phyloP scores from a whole-genome alignment of 192 early-diverging fungal genomes.

The Rhizophagus sp. region DNA sequence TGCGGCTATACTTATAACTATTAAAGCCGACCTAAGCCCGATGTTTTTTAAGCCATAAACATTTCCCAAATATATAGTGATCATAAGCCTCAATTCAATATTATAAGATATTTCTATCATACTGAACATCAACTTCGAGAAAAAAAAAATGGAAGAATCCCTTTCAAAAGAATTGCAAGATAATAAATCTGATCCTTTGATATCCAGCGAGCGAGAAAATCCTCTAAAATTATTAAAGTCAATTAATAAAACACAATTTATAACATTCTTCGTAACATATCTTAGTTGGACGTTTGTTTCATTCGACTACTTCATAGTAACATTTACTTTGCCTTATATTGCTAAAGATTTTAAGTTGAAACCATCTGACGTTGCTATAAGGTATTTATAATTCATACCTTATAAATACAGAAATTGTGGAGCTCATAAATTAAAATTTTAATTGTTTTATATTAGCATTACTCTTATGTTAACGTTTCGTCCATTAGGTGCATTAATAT shows the following conservation, averaged over 20 bases:
- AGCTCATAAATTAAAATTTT: neutral
- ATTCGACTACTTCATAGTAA: neutral
- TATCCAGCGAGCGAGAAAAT: neutral
- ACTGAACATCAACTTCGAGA: too few relatives aligned
- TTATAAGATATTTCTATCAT: too few relatives aligned
- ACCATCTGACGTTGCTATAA: neutral
- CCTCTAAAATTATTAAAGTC: neutral
- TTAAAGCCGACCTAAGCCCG: too few relatives aligned
- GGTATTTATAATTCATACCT: neutral
- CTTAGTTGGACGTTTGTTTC: neutral
- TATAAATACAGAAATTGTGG: neutral
- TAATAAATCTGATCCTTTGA: neutral
- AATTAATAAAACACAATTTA: neutral
- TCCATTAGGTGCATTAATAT: constrained; percentile 71
- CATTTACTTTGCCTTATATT: neutral
- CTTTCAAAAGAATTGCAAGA: neutral
- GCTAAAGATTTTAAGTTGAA: neutral
- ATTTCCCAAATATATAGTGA: too few relatives aligned
- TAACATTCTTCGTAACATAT: neutral
- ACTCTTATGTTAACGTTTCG: constrained; percentile 71
- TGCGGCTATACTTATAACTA: too few relatives aligned
- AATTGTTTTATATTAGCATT: constrained; percentile 43
- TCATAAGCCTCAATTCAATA: too few relatives aligned
- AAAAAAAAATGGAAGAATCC: neutral
- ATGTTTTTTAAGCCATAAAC: too few relatives aligned